These are phyloP conservation scores for Citrullus mucosospermus DNA, from an alignment of 306 rosid species.

Conservation along the genomic window DNA sequence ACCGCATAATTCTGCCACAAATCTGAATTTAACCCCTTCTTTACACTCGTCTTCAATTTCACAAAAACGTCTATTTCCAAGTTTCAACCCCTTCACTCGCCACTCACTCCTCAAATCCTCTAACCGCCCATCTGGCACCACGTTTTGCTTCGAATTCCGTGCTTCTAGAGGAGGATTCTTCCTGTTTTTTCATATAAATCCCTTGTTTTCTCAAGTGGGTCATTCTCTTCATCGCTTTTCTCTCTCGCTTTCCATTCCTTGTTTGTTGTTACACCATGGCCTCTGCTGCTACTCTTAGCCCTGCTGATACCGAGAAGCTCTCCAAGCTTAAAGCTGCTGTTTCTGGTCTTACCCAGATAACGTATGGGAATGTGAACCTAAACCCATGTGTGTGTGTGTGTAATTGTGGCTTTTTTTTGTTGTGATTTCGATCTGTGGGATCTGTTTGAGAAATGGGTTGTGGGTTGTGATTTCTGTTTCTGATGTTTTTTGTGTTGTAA, in stretches of 20 bases:
- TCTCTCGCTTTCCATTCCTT: background rate
- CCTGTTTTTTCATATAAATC: background rate
- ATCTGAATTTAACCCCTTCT: background rate
- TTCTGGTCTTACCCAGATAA: conserved; percentile 63
- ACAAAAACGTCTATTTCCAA: background rate
- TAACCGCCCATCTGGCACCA: background rate
- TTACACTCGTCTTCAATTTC: background rate
- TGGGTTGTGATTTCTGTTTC: background rate
- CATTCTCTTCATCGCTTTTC: background rate
- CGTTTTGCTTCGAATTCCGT: background rate
- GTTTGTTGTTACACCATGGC: conserved; percentile 31
- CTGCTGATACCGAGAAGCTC: conserved; percentile 36
- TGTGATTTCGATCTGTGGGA: background rate
- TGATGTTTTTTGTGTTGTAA: background rate
- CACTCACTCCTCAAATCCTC: background rate
- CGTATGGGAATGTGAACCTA: conserved; percentile 21
- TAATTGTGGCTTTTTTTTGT: background rate
- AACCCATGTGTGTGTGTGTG: background rate
- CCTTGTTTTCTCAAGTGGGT: background rate
- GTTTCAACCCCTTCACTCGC: background rate
- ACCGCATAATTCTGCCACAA: background rate
- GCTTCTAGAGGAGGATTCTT: background rate
- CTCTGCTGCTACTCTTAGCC: conserved; percentile 29
- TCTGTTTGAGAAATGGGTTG: background rate
- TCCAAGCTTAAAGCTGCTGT: conserved; percentile 52